Percentiles rank a stretch among this genome's conserved stretches.
Evolutionary conservation across 2,329 filamentous ascomycete genomes (phyloP).

Genomic region (Tolypocladium tropicale): DNA sequence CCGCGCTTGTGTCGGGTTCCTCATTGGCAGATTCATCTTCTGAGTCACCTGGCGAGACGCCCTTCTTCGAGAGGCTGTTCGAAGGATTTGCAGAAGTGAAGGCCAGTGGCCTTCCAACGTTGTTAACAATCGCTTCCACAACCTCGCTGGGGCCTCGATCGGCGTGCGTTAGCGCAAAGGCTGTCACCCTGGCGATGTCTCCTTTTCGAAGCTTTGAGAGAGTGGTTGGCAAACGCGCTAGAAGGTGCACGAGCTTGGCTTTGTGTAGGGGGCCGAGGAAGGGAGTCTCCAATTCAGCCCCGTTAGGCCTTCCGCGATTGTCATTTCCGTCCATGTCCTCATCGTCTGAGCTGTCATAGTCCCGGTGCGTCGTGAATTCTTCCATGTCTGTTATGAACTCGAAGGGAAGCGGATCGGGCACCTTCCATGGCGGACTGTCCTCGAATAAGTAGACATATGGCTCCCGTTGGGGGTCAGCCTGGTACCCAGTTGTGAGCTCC

Average conservation of each 20-base stretch:
- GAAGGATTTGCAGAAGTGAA: conserved; percentile 61
- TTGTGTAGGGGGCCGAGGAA: conserved; percentile 78
- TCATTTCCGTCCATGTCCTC: conserved; percentile 58
- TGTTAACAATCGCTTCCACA: conserved; percentile 77
- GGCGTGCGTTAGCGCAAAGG: conserved; percentile 83
- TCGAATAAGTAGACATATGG: conserved; percentile 63
- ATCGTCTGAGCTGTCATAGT: conserved; percentile 81
- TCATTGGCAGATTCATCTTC: conserved; percentile 30
- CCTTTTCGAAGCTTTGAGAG: conserved; percentile 68
- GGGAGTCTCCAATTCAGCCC: conserved; percentile 38
- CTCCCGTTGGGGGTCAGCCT: conserved; percentile 31
- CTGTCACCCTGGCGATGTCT: conserved; percentile 75
- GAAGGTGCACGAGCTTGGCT: conserved; percentile 71
- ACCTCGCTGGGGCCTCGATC: conserved; percentile 81
- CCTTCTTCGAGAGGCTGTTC: conserved; percentile 25
- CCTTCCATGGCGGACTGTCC: conserved; percentile 65
- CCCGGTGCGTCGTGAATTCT: conserved; percentile 72
- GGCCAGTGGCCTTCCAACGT: conserved; percentile 67
- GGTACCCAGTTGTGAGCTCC: conserved; percentile 65
- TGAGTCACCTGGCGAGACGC: conserved; percentile 14
- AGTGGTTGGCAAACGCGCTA: conserved; percentile 71
- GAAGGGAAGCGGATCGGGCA: conserved; percentile 66
- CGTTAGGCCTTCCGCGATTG: conserved; percentile 32
- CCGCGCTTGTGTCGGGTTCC: conserved; percentile 53
- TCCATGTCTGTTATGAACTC: conserved; percentile 70